Percentiles rank a stretch among this genome's conserved stretches.
These are phyloP conservation scores for Ogataea paraovalis DNA, from an alignment of 805 yeast genomes.

Conservation along the genomic window DNA sequence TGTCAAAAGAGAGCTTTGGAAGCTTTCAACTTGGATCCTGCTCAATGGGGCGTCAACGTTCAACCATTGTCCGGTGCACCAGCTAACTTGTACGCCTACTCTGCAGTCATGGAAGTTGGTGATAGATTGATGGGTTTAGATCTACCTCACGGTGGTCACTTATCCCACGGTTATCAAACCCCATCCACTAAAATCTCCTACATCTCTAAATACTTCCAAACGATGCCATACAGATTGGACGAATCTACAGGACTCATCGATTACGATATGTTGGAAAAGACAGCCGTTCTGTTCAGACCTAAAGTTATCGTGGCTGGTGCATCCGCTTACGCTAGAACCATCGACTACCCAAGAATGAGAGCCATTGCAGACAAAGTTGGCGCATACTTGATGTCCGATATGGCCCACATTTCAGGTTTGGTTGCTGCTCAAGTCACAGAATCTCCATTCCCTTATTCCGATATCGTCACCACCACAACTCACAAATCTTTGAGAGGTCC, in stretches of 20 bases:
- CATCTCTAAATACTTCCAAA: slow-evolving; percentile 93
- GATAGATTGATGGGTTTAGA: slow-evolving; percentile 98
- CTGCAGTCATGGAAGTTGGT: slow-evolving; percentile 90
- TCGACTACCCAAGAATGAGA: slow-evolving; percentile 95
- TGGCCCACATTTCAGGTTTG: slow-evolving; percentile 98
- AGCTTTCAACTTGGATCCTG: slow-evolving; percentile 77
- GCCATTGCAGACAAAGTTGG: slow-evolving; percentile 96
- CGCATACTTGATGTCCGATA: slow-evolving; percentile 92
- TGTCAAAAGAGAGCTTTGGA: slow-evolving; percentile 94
- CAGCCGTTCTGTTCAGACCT: slow-evolving; percentile 90
- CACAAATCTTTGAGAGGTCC: slow-evolving; percentile 99
- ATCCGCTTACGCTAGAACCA: slow-evolving; percentile 94
- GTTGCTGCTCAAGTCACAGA: slow-evolving; percentile 94
- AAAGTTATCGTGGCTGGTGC: slow-evolving; percentile 97
- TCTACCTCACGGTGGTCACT: slow-evolving; percentile 97
- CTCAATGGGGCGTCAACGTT: slow-evolving; percentile 96
- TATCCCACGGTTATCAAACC: slow-evolving; percentile 98
- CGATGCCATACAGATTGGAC: slow-evolving; percentile 97
- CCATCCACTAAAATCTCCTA: slow-evolving; percentile 90
- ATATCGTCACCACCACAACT: slow-evolving; percentile 96
- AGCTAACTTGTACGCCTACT: slow-evolving; percentile 95
- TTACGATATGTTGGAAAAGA: slow-evolving; percentile 90
- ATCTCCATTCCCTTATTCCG: slow-evolving; percentile 95
- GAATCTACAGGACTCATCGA: slow-evolving; percentile 92
- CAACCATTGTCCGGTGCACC: slow-evolving; percentile 97